Conservation (phyloP, 2,329 filamentous ascomycete genomes). For the Penicillium sp. region DNA sequence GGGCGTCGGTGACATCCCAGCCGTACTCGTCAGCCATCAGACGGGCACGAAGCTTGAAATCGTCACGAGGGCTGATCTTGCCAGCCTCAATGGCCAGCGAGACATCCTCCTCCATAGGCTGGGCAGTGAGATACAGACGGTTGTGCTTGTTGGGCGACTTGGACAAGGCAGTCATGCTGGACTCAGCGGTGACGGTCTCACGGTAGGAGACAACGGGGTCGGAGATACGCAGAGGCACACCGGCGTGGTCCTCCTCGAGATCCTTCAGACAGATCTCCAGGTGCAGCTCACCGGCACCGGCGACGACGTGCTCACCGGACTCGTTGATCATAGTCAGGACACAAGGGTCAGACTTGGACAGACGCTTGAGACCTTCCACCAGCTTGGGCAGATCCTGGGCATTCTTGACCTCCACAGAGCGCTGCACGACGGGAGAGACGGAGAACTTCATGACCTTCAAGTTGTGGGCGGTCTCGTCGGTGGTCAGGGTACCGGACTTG, state of each 20-base stretch:
- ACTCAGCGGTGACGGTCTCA: constrained; percentile 81
- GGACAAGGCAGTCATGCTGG: constrained; percentile 92
- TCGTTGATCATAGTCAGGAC: constrained; percentile 83
- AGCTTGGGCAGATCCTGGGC: constrained; percentile 99
- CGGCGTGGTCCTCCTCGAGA: constrained; percentile 98
- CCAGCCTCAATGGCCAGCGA: constrained; percentile 81
- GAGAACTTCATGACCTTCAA: constrained; percentile 99
- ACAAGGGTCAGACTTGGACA: constrained; percentile 99
- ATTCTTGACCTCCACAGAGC: constrained; percentile 99
- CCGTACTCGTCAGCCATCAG: constrained; percentile 92
- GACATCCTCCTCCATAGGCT: constrained; percentile 89
- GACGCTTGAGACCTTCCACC: constrained; percentile 99
- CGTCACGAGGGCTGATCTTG: constrained; percentile 91
- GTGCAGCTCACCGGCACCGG: constrained; percentile 98
- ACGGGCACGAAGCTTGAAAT: constrained; percentile 98
- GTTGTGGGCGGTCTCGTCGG: constrained; percentile 96
- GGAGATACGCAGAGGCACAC: constrained; percentile 94
- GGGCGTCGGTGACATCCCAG: constrained; percentile 99
- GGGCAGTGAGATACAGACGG: constrained; percentile 93
- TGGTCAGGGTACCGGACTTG: constrained; percentile 99
- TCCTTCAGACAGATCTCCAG: constrained; percentile 99
- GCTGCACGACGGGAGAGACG: constrained; percentile 96
- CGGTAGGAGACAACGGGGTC: constrained; percentile 98
- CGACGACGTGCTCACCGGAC: constrained; percentile 97
- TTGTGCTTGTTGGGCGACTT: constrained; percentile 99